phyloP scores from a whole-genome alignment of 257 asterid species.

The Mitragyna speciosa region DNA sequence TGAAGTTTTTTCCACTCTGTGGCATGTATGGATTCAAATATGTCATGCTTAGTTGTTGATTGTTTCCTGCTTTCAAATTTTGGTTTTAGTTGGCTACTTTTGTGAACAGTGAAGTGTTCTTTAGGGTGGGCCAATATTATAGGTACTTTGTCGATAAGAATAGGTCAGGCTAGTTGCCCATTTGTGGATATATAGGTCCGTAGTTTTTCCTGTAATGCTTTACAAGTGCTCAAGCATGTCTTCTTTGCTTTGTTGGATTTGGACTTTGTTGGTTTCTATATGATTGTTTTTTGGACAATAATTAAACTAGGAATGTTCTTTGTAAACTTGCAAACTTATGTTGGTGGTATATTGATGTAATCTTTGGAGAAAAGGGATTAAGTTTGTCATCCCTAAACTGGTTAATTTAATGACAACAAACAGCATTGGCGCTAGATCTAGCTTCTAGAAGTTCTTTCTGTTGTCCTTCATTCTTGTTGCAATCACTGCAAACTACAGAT shows the following conservation, averaged over 20 bases:
- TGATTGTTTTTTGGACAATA: background rate
- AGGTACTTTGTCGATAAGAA: background rate
- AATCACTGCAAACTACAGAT: background rate
- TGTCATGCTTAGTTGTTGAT: background rate
- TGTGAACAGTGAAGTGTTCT: background rate
- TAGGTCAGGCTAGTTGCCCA: background rate
- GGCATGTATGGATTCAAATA: background rate
- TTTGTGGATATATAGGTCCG: background rate
- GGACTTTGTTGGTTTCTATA: background rate
- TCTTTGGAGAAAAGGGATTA: background rate
- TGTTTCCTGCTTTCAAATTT: background rate
- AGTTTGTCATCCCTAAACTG: background rate
- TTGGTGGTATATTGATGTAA: background rate
- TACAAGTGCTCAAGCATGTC: background rate
- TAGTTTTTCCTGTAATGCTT: background rate
- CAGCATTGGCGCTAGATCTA: background rate
- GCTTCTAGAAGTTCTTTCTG: conserved; percentile 3
- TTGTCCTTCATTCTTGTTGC: background rate
- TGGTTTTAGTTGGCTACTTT: background rate
- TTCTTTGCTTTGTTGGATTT: background rate
- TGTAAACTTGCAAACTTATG: background rate
- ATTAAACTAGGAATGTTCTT: background rate
- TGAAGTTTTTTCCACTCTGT: background rate
- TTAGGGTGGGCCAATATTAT: background rate
- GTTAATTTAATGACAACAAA: background rate